Base-by-base conservation (phyloP, 768 basidiomycete genomes). In the Trametes sanguinea region DNA sequence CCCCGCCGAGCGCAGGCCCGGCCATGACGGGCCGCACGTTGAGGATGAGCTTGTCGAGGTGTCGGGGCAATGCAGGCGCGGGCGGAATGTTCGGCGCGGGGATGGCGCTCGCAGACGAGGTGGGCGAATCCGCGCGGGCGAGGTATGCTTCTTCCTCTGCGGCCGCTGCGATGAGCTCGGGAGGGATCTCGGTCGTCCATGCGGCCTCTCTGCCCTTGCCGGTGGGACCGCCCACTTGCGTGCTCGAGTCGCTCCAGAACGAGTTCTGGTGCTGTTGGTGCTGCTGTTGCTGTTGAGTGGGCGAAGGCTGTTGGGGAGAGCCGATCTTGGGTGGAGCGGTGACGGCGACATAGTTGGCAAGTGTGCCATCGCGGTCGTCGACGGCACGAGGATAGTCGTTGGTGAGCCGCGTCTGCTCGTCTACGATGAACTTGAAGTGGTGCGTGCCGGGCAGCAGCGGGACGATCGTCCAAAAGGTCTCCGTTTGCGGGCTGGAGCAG, bases 341-440 rank as follows among this genome's bases (percentile, higher is more conserved):
- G 2, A 92, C 89, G 46, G 89, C 87, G 60, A 98, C 87, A 72
- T 96, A 98, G 76, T 98, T 98, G 55, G 96, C 93, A 47, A 98
- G 80, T 30, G 89, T 90, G 35, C 96, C 96, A 69, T 94, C 91
- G 29, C 67, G 64, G 72, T 98, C 95, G 71, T 95, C 94, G 50
- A 95, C 94, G 1, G 94, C 94, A 29, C 90, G 88, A 6, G 92
- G 90, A n/a, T 88, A 81, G 65, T 91, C 86, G 65, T 88, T 83
- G 2, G 89, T 84, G 6, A 90, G 85, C 63, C 89, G 85, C 87
- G 89, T 94, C 48, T 86, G 83, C 50, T 90, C 92, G 73, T 98
- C 96, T 62, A 98, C 92, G 65, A 98, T 85, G 80, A 97, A 98
- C 60, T 95, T 92, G 72, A 98, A 82, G 65, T 95, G 92, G 71